Evolutionary conservation across 2,329 filamentous ascomycete species (phyloP).

Genomic region (Hysterium pulicare): DNA sequence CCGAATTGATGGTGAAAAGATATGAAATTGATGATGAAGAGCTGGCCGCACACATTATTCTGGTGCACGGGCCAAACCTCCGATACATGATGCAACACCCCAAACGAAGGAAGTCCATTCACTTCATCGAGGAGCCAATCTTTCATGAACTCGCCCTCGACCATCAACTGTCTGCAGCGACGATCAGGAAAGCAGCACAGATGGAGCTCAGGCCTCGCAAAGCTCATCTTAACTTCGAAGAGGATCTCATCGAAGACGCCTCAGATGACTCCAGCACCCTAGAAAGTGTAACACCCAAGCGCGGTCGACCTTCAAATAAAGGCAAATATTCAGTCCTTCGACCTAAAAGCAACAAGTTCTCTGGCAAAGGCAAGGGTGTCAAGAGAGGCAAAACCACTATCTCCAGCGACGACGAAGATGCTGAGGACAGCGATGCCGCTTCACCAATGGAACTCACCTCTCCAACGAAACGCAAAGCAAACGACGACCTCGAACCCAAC

Average conservation of each 20-base stretch:
- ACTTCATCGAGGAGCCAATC: slow-evolving; percentile 30
- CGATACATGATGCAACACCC: slow-evolving; percentile 39
- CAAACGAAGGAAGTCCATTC: slow-evolving; percentile 24
- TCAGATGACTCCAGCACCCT: not conserved
- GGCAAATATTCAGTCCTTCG: slow-evolving; percentile 33
- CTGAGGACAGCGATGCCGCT: slow-evolving; percentile 21
- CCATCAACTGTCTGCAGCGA: slow-evolving; percentile 26
- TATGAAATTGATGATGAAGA: slow-evolving; percentile 36
- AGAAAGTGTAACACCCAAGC: not conserved
- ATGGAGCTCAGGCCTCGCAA: slow-evolving; percentile 28
- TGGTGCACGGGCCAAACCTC: slow-evolving; percentile 36
- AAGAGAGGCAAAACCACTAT: slow-evolving; percentile 24
- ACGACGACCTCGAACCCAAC: slow-evolving; percentile 7
- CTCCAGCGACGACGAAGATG: slow-evolving; percentile 20
- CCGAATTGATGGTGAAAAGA: slow-evolving; percentile 30
- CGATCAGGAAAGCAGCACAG: slow-evolving; percentile 27
- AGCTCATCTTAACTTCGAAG: slow-evolving; percentile 21
- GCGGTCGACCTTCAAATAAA: slow-evolving; percentile 17
- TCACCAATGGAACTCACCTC: slow-evolving; percentile 11
- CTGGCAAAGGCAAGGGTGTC: slow-evolving; percentile 32
- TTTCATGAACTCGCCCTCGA: slow-evolving; percentile 27
- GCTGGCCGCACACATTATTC: slow-evolving; percentile 29
- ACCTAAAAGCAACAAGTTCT: slow-evolving; percentile 33
- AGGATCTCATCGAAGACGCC: slow-evolving; percentile 18
- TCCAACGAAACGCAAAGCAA: slow-evolving; percentile 25